A percentile compares a stretch with the other conserved stretches of the same genome.
Evolutionary conservation across 192 early-diverging fungal genomes (phyloP).

Genomic region (Geosiphon pyriformis): DNA sequence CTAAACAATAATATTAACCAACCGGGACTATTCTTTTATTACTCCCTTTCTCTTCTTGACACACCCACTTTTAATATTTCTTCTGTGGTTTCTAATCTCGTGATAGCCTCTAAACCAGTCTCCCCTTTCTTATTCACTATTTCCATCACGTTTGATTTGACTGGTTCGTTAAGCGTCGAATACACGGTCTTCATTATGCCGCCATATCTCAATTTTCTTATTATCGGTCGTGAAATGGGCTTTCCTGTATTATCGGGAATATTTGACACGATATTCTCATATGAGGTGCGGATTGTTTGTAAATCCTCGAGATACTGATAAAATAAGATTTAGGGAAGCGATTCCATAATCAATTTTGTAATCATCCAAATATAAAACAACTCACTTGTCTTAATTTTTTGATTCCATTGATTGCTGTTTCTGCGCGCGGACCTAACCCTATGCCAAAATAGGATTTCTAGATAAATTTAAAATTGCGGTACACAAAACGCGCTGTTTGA

Average conservation of each 20-base stretch:
- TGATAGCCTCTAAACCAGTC: conserved; percentile 14
- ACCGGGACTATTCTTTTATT: not conserved
- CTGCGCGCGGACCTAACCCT: not conserved
- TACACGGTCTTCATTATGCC: too few relatives aligned
- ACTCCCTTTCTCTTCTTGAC: not conserved
- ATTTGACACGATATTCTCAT: conserved; percentile 13
- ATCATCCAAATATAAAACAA: too few relatives aligned
- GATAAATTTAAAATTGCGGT: too few relatives aligned
- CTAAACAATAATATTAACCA: not conserved
- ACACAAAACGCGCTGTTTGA: too few relatives aligned
- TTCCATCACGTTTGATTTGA: not conserved
- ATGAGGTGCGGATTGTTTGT: conserved; percentile 17
- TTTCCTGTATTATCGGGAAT: not conserved
- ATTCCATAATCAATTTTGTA: too few relatives aligned
- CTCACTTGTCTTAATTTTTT: not conserved
- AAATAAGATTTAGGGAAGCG: not conserved
- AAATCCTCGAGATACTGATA: conserved; percentile 8
- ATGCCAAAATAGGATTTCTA: too few relatives aligned
- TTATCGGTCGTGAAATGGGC: not conserved
- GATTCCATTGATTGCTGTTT: conserved; percentile 3
- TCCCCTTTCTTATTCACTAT: conserved; percentile 17
- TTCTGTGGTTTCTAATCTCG: conserved; percentile 1
- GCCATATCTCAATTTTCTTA: not conserved
- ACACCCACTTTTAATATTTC: conserved; percentile 6
- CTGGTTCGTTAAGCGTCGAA: not conserved